phyloP scores from a whole-genome alignment of 441 rosid genomes.

The California macrophylla region DNA sequence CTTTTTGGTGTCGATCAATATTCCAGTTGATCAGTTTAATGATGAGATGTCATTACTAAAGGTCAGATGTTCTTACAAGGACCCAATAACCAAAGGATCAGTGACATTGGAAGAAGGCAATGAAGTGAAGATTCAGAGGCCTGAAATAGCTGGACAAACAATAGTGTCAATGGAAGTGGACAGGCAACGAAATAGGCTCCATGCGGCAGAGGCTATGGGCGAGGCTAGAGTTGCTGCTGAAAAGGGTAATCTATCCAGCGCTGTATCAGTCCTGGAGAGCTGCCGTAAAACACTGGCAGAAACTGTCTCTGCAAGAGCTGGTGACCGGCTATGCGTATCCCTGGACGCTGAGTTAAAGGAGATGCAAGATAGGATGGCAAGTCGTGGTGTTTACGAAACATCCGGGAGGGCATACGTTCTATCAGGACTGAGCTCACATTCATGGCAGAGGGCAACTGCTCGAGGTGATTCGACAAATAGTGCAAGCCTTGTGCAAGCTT shows the following conservation, averaged over 20 bases:
- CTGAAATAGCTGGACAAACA: slow-evolving; percentile 22
- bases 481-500: slow-evolving; percentile 46
- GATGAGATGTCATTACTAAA: slow-evolving; percentile 38
- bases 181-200: slow-evolving; percentile 52
- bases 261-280: slow-evolving; percentile 43
- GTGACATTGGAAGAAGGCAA: slow-evolving; percentile 25
- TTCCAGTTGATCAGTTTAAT: slow-evolving; percentile 34
- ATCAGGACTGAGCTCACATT: slow-evolving; percentile 64
- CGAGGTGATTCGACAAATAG: slow-evolving; percentile 51
- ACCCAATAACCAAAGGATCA: slow-evolving; percentile 42
- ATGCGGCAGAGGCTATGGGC: slow-evolving; percentile 58
- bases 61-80: slow-evolving; percentile 37
- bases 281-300: slow-evolving; percentile 35
- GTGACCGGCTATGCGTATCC: slow-evolving; percentile 39
- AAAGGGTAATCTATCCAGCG: slow-evolving; percentile 33
- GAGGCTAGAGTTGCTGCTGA: slow-evolving; percentile 62
- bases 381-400: slow-evolving; percentile 42
- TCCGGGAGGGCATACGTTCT: slow-evolving; percentile 64
- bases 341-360: slow-evolving; percentile 53
- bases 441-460: slow-evolving; percentile 71
- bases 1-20: slow-evolving; percentile 44
- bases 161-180: slow-evolving; percentile 55
- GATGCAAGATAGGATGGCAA: slow-evolving; percentile 68
- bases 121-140: slow-evolving; percentile 48
- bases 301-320: slow-evolving; percentile 36